Conservation (phyloP, 345 rosid species). For the Gossypium herbaceum region DNA sequence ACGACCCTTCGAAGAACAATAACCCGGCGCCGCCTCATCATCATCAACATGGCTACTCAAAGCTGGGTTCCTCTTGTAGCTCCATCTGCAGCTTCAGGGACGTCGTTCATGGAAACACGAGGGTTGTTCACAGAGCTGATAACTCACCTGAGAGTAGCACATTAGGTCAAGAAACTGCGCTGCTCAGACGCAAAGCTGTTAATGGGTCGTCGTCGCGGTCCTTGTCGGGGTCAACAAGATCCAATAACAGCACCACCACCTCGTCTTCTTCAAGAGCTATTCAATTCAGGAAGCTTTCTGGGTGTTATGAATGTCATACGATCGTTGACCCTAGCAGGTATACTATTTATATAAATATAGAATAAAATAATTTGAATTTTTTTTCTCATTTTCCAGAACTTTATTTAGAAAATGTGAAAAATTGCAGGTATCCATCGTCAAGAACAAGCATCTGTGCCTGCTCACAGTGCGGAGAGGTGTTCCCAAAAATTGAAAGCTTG, state of each 20-base stretch:
- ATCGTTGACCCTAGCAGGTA: constrained; percentile 96
- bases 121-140: constrained; percentile 90
- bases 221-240: constrained; percentile 51
- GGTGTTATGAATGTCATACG: constrained; percentile 94
- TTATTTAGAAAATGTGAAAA: background rate
- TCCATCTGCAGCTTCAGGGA: constrained; percentile 84
- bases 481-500: constrained; percentile 85
- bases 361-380: background rate
- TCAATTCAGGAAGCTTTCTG: constrained; percentile 95
- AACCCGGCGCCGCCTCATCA: constrained; percentile 7
- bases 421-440: constrained; percentile 62
- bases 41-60: constrained; percentile 29
- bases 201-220: constrained; percentile 43
- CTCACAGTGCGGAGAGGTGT: constrained; percentile 89
- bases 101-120: constrained; percentile 86
- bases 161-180: constrained; percentile 56
- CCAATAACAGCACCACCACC: constrained; percentile 32
- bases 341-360: background rate
- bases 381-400: background rate
- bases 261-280: constrained; percentile 55
- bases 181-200: constrained; percentile 47
- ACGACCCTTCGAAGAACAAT: constrained; percentile 63
- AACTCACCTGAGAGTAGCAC: constrained; percentile 81
- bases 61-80: constrained; percentile 73
- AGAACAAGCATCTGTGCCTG: constrained; percentile 70